Evolutionary conservation across 768 basidiomycete species (phyloP).

Genomic region (Saitozyma sp.): DNA sequence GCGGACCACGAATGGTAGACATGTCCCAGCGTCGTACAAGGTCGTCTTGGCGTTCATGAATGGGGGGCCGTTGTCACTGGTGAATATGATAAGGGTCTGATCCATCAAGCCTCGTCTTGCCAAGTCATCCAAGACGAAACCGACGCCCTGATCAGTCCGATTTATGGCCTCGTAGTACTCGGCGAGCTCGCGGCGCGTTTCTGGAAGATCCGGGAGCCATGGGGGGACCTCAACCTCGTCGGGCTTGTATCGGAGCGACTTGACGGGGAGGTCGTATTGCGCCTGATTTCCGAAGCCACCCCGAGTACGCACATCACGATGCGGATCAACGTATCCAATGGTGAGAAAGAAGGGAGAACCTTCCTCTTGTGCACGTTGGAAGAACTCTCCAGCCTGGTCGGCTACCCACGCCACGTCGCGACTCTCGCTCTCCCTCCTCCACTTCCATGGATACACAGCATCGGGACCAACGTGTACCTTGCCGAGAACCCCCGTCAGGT

Average conservation of each 20-base stretch:
- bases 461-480: conserved; percentile 28
- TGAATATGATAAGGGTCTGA: conserved; percentile 21
- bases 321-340: conserved; percentile 26
- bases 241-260: background rate
- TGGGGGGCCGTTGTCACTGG: conserved; percentile 30
- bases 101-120: conserved; percentile 11
- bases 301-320: conserved; percentile 20
- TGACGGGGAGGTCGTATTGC: conserved; percentile 4
- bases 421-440: conserved; percentile 15
- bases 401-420: conserved; percentile 19
- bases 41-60: conserved; percentile 35
- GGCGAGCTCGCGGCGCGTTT: conserved; percentile 17
- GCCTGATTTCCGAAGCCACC: conserved; percentile 24
- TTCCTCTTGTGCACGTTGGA: conserved; percentile 11
- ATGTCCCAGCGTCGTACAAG: conserved; percentile 28
- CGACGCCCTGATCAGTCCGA: conserved; percentile 26
- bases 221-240: conserved; percentile 16
- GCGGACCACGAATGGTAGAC: conserved; percentile 24
- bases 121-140: conserved; percentile 18
- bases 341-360: conserved; percentile 22
- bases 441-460: conserved; percentile 21
- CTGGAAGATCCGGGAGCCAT: conserved; percentile 21
- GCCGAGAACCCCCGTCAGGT: conserved; percentile 23
- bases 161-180: conserved; percentile 29
- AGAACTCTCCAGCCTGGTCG: conserved; percentile 20